Conservation (phyloP, 2,329 filamentous ascomycete species). For the Sclerotinia trifoliorum region DNA sequence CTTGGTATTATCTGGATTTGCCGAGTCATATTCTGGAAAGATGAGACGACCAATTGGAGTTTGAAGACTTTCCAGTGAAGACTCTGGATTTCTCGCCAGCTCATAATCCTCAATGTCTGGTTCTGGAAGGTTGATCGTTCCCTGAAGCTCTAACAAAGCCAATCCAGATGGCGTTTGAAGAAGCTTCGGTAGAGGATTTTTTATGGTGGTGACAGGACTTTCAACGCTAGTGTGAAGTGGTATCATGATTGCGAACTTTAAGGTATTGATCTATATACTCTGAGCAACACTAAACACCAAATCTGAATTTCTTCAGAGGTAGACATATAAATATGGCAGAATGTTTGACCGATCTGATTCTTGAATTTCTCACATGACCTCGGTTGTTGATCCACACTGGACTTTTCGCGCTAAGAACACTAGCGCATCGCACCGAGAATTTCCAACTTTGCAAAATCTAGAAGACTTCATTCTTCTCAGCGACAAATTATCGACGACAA, state of each 20-base stretch:
- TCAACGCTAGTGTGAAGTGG: constrained; percentile 12
- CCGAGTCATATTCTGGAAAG: constrained; percentile 71
- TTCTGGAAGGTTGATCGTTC: constrained; percentile 74
- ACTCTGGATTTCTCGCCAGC: constrained; percentile 18
- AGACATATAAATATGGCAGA: background rate
- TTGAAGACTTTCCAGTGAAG: constrained; percentile 34
- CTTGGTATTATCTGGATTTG: constrained; percentile 54
- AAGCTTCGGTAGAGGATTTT: constrained; percentile 68
- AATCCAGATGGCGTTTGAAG: constrained; percentile 87
- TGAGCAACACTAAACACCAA: background rate
- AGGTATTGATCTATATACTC: background rate
- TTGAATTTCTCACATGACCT: constrained; percentile 2
- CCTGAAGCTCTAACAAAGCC: constrained; percentile 89
- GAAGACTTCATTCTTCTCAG: constrained; percentile 15
- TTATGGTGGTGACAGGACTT: background rate
- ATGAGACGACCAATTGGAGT: constrained; percentile 69
- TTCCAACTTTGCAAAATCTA: constrained; percentile 19
- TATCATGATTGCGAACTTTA: background rate
- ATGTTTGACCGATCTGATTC: constrained; percentile 8
- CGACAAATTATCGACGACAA: constrained; percentile 24
- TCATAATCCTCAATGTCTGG: constrained; percentile 39
- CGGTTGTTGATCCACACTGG: constrained; percentile 11
- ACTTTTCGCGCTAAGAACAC: constrained; percentile 4
- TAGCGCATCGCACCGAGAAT: constrained; percentile 22
- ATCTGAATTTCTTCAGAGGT: background rate